A percentile compares a stretch with the other conserved stretches of the same genome.
These are phyloP conservation scores for Volutella citrinella DNA, from an alignment of 2,329 filamentous ascomycete species.

Conservation along the genomic window DNA sequence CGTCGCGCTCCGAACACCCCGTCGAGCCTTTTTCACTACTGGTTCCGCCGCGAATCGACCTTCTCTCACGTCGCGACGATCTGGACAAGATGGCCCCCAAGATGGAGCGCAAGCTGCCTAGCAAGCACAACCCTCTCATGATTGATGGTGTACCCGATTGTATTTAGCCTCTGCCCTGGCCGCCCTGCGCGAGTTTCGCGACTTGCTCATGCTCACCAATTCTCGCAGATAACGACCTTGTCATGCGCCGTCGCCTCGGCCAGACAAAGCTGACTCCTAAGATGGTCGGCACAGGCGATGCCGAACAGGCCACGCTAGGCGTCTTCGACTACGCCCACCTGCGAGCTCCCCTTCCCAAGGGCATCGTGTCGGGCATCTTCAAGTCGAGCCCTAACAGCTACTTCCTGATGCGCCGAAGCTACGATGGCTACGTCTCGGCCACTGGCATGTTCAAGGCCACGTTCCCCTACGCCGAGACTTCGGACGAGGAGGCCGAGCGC, in stretches of 20 bases:
- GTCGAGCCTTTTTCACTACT: too few relatives aligned
- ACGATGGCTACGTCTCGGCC: conserved; percentile 79
- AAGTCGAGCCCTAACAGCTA: conserved; percentile 86
- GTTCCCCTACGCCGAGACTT: conserved; percentile 71
- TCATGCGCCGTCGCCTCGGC: conserved; percentile 81
- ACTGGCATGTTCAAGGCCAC: conserved; percentile 93
- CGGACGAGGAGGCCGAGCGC: conserved; percentile 74
- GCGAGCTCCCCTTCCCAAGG: conserved; percentile 86
- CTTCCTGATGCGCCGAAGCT: conserved; percentile 90
- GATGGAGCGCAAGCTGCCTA: conserved; percentile 50
- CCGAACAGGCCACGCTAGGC: conserved; percentile 70
- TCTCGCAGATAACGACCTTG: conserved; percentile 64
- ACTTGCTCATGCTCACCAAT: conserved; percentile 22
- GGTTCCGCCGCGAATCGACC: conserved; percentile 21
- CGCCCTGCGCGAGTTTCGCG: conserved; percentile 6
- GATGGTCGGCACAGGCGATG: conserved; percentile 71
- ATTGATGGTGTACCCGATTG: conserved; percentile 60
- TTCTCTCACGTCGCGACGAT: too few relatives aligned
- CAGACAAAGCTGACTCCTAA: conserved; percentile 89
- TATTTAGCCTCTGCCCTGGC: conserved; percentile 38
- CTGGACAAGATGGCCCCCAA: conserved; percentile 35
- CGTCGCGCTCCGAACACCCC: too few relatives aligned
- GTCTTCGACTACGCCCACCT: conserved; percentile 96
- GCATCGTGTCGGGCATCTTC: conserved; percentile 91
- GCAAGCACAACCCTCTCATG: conserved; percentile 64